A percentile compares a stretch with the other conserved stretches of the same genome.
Evolutionary conservation across 306 rosid species (phyloP).

Genomic region (Dalbergia cochinchinensis): DNA sequence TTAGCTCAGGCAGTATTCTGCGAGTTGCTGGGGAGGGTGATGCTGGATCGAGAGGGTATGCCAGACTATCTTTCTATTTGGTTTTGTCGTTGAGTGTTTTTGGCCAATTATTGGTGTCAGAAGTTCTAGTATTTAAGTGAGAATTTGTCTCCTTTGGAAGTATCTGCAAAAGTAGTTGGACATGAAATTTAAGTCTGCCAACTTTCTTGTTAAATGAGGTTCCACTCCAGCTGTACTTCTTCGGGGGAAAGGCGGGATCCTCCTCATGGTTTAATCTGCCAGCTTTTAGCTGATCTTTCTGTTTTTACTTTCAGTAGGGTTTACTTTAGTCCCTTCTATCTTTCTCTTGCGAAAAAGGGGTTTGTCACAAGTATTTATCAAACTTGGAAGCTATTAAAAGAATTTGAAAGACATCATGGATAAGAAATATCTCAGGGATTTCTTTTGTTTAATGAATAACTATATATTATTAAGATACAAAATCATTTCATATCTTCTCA

Average conservation of each 20-base stretch:
- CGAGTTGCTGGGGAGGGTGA: conserved; percentile 97
- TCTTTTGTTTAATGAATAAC: background rate
- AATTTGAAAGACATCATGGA: background rate
- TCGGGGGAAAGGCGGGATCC: too few relatives aligned
- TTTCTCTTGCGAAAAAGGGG: background rate
- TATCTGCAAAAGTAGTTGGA: background rate
- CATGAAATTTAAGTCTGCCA: too few relatives aligned
- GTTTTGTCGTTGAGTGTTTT: conserved; percentile 34
- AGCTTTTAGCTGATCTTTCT: too few relatives aligned
- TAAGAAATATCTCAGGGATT: background rate
- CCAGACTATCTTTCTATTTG: conserved; percentile 29
- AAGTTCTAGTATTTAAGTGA: background rate
- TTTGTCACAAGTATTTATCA: background rate
- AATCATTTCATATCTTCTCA: background rate
- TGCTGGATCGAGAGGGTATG: conserved; percentile 94
- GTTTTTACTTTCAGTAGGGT: too few relatives aligned
- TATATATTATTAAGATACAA: background rate
- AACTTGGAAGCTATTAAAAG: background rate
- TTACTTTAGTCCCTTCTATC: too few relatives aligned
- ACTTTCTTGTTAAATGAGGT: too few relatives aligned
- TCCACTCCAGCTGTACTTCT: too few relatives aligned
- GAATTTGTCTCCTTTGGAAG: background rate
- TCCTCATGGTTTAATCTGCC: too few relatives aligned
- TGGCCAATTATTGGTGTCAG: conserved; percentile 16
- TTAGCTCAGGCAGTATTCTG: conserved; percentile 86